These are phyloP conservation scores for Botryotinia narcissicola DNA, from an alignment of 2,329 filamentous ascomycete genomes.

Conservation along the genomic window DNA sequence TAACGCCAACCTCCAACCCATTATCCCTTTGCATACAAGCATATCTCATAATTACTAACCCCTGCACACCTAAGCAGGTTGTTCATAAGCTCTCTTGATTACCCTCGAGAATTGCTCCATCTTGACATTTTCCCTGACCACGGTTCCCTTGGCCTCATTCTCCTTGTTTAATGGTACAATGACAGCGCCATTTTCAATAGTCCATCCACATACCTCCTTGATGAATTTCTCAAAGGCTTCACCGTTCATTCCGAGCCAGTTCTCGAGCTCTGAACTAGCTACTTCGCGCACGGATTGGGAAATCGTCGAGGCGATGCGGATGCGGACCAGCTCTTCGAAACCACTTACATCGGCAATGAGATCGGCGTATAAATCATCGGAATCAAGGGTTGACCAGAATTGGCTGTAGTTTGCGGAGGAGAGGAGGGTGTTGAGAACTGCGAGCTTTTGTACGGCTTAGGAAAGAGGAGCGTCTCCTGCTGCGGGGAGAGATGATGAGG, in stretches of 20 bases:
- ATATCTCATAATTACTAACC: constrained; percentile 8
- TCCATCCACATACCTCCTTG: constrained; percentile 83
- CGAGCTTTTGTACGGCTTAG: constrained; percentile 77
- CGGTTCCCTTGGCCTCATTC: constrained; percentile 93
- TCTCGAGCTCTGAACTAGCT: constrained; percentile 63
- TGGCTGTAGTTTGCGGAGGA: constrained; percentile 84
- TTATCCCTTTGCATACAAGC: constrained; percentile 16
- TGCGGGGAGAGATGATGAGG: constrained; percentile 47
- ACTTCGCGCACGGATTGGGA: constrained; percentile 77
- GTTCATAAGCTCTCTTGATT: constrained; percentile 82
- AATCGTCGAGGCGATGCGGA: constrained; percentile 84
- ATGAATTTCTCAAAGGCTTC: constrained; percentile 74
- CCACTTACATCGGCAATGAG: constrained; percentile 90
- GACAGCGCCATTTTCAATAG: constrained; percentile 62
- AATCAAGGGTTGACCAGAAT: constrained; percentile 93
- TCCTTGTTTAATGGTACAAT: constrained; percentile 89
- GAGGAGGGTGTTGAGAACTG: constrained; percentile 70
- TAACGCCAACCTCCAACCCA: constrained; percentile 18
- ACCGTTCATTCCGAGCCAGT: constrained; percentile 71
- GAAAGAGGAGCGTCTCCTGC: constrained; percentile 67
- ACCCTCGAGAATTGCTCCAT: constrained; percentile 82
- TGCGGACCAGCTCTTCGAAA: constrained; percentile 90
- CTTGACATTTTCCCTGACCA: constrained; percentile 93
- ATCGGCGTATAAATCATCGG: constrained; percentile 93
- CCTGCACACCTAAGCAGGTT: constrained; percentile 55